These are phyloP conservation scores for Claviceps cyperi DNA, from an alignment of 2,329 filamentous ascomycete genomes.

Conservation along the genomic window DNA sequence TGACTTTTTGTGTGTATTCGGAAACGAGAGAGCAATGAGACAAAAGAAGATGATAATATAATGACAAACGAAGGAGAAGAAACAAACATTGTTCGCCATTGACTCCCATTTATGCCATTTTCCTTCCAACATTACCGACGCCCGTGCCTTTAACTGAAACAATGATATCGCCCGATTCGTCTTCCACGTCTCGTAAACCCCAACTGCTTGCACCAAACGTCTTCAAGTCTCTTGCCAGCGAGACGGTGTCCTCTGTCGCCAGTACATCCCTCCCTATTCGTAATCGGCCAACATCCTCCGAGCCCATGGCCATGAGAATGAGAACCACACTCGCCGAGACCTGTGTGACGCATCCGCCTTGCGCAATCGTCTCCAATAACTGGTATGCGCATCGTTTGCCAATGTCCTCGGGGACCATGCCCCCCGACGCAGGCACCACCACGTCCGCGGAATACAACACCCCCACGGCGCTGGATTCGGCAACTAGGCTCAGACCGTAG, in stretches of 20 bases:
- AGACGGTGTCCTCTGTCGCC: conserved; percentile 65
- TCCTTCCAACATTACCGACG: conserved; percentile 87
- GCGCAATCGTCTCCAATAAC: conserved; percentile 66
- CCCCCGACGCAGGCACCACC: conserved; percentile 58
- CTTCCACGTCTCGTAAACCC: conserved; percentile 66
- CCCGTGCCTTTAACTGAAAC: conserved; percentile 86
- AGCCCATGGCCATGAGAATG: conserved; percentile 93
- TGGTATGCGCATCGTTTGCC: conserved; percentile 81
- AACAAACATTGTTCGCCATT: neutral
- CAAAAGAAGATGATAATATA: neutral
- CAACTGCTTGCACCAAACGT: conserved; percentile 84
- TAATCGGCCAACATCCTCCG: conserved; percentile 83
- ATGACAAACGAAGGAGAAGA: neutral
- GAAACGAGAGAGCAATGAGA: neutral
- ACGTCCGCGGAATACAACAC: conserved; percentile 82
- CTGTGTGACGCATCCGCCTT: conserved; percentile 67
- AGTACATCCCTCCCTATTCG: conserved; percentile 70
- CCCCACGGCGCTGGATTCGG: conserved; percentile 71
- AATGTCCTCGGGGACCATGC: conserved; percentile 77
- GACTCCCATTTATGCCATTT: conserved; percentile 45
- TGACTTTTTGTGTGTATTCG: neutral
- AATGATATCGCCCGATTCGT: conserved; percentile 58
- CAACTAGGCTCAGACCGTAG: conserved; percentile 81
- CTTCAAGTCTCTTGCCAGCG: conserved; percentile 68
- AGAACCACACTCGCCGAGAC: conserved; percentile 62